phyloP scores from a whole-genome alignment of 2,329 filamentous ascomycete genomes.

The Macroventuria anomochaeta region DNA sequence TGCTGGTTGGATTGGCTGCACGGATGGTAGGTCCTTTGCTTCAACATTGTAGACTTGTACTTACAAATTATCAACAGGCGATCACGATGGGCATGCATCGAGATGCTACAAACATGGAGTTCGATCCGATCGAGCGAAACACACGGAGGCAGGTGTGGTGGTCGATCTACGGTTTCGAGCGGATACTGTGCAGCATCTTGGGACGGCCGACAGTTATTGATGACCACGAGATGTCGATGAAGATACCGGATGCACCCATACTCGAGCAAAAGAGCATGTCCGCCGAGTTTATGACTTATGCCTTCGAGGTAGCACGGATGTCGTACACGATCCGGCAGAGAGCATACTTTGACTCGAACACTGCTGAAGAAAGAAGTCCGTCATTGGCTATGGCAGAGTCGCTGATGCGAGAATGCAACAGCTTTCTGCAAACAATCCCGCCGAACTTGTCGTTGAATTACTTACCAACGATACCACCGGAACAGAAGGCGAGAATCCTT shows the following conservation, averaged over 20 bases:
- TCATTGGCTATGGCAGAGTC: slow-evolving; percentile 26
- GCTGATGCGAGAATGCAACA: slow-evolving; percentile 31
- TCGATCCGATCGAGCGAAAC: slow-evolving; percentile 44
- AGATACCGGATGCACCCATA: slow-evolving; percentile 27
- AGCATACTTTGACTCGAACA: slow-evolving; percentile 31
- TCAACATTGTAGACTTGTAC: neutral
- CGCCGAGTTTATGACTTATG: slow-evolving; percentile 20
- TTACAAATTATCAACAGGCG: slow-evolving; percentile 31
- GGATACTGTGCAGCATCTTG: slow-evolving; percentile 33
- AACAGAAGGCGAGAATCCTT: slow-evolving; percentile 25
- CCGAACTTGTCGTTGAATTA: slow-evolving; percentile 16
- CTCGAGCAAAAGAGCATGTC: slow-evolving; percentile 28
- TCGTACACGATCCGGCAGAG: slow-evolving; percentile 32
- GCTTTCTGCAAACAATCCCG: slow-evolving; percentile 25
- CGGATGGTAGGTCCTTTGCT: slow-evolving; percentile 41
- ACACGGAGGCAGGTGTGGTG: slow-evolving; percentile 36
- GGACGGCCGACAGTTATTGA: slow-evolving; percentile 38
- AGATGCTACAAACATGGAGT: slow-evolving; percentile 49
- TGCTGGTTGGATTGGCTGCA: slow-evolving; percentile 51
- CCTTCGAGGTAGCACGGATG: slow-evolving; percentile 21
- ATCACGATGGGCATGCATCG: slow-evolving; percentile 55
- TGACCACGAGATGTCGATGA: slow-evolving; percentile 32
- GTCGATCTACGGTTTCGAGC: slow-evolving; percentile 37
- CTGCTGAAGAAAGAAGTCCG: slow-evolving; percentile 28
- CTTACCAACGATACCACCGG: slow-evolving; percentile 10